Conservation (phyloP, 805 yeast genomes). For the Candida golubevii region DNA sequence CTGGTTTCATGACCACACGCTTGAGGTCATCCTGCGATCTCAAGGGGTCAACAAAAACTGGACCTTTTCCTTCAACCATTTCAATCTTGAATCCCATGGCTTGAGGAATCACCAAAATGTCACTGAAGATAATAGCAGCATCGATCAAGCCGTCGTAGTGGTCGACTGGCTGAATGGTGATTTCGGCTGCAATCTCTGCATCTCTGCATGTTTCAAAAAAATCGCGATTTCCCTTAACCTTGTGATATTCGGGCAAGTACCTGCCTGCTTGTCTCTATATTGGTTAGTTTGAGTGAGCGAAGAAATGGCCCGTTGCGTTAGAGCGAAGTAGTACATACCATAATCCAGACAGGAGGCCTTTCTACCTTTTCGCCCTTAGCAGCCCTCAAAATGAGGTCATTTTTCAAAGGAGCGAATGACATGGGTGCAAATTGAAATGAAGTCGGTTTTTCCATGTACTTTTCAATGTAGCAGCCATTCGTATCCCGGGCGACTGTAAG, state of each 20-base stretch:
- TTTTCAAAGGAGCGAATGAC: conserved; percentile 73
- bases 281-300: conserved; percentile 7
- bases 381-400: conserved; percentile 88
- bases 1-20: conserved; percentile 57
- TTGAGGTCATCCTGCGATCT: conserved; percentile 66
- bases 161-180: conserved; percentile 92
- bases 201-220: conserved; percentile 95
- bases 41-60: conserved; percentile 85
- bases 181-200: conserved; percentile 88
- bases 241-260: conserved; percentile 86
- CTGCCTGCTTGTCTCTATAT: conserved; percentile 88
- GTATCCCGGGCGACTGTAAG: not conserved
- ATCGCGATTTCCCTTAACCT: conserved; percentile 78
- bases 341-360: conserved; percentile 97
- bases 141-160: conserved; percentile 87
- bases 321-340: conserved; percentile 46
- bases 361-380: conserved; percentile 89
- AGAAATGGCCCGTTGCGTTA: not conserved
- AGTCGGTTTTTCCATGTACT: not conserved
- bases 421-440: conserved; percentile 1
- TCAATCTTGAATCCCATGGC: conserved; percentile 96
- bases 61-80: conserved; percentile 94
- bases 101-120: conserved; percentile 93
- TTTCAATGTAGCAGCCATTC: not conserved
- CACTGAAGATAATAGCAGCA: conserved; percentile 96